A percentile compares a stretch with the other conserved stretches of the same genome.
These are phyloP conservation scores for Huntiella omanensis DNA, from an alignment of 2,329 filamentous ascomycete species.

Conservation along the genomic window DNA sequence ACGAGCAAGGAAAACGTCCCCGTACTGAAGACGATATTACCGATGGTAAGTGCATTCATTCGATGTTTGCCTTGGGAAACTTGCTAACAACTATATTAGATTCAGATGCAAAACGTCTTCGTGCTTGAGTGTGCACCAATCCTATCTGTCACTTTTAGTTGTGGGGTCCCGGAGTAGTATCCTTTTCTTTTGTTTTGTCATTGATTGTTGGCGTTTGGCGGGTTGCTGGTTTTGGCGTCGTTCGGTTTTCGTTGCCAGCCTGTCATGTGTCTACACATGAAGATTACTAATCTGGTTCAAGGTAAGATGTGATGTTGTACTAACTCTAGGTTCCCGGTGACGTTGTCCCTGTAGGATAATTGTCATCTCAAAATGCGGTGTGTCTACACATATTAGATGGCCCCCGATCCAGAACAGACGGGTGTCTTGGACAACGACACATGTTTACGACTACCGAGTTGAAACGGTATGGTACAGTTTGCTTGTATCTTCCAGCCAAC, in stretches of 20 bases:
- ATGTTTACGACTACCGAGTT: background rate
- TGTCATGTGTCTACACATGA: background rate
- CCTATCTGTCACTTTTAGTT: background rate
- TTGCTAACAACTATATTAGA: background rate
- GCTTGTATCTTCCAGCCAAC: background rate
- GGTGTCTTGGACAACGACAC: background rate
- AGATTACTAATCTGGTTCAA: background rate
- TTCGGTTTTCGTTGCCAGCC: background rate
- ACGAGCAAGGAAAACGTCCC: conserved; percentile 10
- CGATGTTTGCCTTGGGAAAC: background rate
- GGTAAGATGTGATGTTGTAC: background rate
- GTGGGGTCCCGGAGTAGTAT: background rate
- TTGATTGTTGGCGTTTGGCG: background rate
- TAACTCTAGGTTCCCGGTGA: background rate
- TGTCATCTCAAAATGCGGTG: background rate
- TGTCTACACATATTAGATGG: background rate
- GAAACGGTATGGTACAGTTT: background rate
- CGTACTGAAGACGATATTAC: conserved; percentile 3
- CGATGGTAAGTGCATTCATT: conserved; percentile 6
- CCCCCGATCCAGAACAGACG: too few relatives aligned
- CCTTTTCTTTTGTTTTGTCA: conserved; percentile 2
- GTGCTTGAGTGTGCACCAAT: background rate
- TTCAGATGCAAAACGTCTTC: conserved; percentile 7
- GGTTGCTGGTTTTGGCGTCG: background rate
- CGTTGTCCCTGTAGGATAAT: background rate